Base-by-base conservation (phyloP, 1,139 yeast genomes). In the Wickerhamiella infanticola region DNA sequence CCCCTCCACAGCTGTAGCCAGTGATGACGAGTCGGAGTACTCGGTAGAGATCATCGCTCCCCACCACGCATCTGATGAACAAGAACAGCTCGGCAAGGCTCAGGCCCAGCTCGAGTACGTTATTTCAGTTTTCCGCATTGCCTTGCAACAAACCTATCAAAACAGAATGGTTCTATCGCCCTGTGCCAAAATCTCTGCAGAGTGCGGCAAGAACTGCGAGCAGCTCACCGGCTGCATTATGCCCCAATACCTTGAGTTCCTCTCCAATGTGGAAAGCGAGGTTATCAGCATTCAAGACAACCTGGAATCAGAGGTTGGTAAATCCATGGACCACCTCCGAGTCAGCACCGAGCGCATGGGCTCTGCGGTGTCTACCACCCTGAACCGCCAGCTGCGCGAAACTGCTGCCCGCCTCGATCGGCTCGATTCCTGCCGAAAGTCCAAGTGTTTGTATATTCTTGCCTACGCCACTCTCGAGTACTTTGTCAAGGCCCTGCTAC, bases 311-410 rank as follows among this genome's bases (percentile, higher is more conserved):
- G 60, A 60, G 25, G 55, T 72, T 45, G 69, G 75, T n/a, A 55
- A 61, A 3, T 63, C 68, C 44, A 70, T 80, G 44, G 95, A 85
- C 56, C 74, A 75, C 40, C 63, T 84, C 47, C 67, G 85, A 39
- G 75, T 81, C 24, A 69, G 73, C 40, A 77, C 88, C 46, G 95
- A 85, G 61, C 68, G 94, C 51, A 73, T 83, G 24, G 74, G 81
- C 48, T 82, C 90, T 52, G 94, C 83, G 57, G 80, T 85, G 50
- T 83, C 81, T 60, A 85, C 95, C 0, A 80, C 93, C 0, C 65
- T 84, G 45, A 75, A 86, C 31, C 64, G 84, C 45, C 84, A 82
- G 55, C 65, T 83, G 39, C 68, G 94, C 47, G 75, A 77, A 51
- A 66, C 82, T n/a, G 74, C 74, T 44, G 94, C 83, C 58, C 70